Base-by-base conservation (phyloP, 257 asterid genomes). In the Plantago major region DNA sequence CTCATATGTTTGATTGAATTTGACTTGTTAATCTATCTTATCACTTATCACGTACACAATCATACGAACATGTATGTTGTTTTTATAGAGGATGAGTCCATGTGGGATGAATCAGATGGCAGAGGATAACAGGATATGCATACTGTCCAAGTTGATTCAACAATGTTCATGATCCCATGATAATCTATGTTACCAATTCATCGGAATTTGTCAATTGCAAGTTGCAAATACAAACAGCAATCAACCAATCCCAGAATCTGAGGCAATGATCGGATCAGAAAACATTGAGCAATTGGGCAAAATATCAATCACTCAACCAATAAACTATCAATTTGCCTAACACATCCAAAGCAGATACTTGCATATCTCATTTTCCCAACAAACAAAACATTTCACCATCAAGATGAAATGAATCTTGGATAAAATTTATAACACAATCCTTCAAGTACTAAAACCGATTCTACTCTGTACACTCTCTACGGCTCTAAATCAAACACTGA, bases 351-450 rank as follows among this genome's bases (percentile, higher is more conserved):
- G 6, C 57, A 65, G 19, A 28, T 53, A 8, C 22, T 28, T 33
- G 69, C 63, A 61, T 46, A 30, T 78, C 73, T 67, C 66, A 22
- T 61, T 64, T 68, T 60, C 76, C 81, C 58, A 69, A 50, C 58
- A 61, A 66, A 15, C 28, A 52, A 5, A 42, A 46, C 9, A 10
- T n/a, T 19, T 28, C 38, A 61, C 18, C 5, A 19, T 17, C 10
- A 58, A 43, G 10, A 42, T 65, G 55, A 51, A 66, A 64, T 10
- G 54, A 68, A 46, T 30, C 40, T 33, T 33, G 40, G 16, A 12
- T 33, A 65, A 68, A 44, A 48, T 26, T 11, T 58, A 40, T 16
- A 38, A 16, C 10, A 50, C 60, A 51, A 22, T 55, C 40, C 55
- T 37, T 37, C 13, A 33, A 33, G 40, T 33, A 49, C 10, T 50